A percentile compares a stretch with the other conserved stretches of the same genome.
Conservation (phyloP, 306 rosid genomes). For the Coriaria nepalensis region DNA sequence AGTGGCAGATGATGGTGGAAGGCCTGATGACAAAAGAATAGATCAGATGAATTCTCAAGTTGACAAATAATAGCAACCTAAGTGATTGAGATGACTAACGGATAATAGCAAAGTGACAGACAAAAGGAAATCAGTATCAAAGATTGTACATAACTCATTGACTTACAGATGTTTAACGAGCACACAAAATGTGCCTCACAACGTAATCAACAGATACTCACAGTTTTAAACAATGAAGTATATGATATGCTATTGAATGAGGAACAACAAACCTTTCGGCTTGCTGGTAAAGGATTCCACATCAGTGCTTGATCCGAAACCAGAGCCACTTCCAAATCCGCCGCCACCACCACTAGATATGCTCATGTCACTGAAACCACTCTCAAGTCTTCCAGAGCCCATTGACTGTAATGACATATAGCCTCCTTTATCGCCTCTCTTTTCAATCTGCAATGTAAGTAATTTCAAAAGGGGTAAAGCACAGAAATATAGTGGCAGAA, state of each 20-base stretch:
- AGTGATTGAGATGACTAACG: too few species aligned
- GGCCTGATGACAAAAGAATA: conserved; percentile 34
- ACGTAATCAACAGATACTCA: too few species aligned
- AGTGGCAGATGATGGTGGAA: conserved; percentile 65
- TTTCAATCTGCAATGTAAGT: conserved; percentile 60
- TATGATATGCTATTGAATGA: background rate
- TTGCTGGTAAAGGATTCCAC: conserved; percentile 63
- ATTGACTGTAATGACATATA: conserved; percentile 61
- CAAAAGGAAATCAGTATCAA: too few species aligned
- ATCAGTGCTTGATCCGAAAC: conserved; percentile 60
- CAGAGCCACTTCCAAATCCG: conserved; percentile 85
- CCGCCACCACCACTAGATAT: conserved; percentile 73
- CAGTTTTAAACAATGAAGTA: too few species aligned
- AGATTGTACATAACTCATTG: too few species aligned
- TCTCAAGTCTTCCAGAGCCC: conserved; percentile 91
- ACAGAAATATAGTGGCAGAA: background rate
- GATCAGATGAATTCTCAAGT: conserved; percentile 3
- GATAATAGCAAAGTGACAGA: too few species aligned
- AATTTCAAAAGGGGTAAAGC: conserved; percentile 2
- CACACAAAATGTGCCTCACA: too few species aligned
- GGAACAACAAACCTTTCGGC: conserved; percentile 59
- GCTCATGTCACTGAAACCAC: conserved; percentile 59
- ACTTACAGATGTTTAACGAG: too few species aligned
- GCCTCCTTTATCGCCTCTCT: conserved; percentile 88
- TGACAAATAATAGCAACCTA: background rate